Percentiles rank a stretch among this genome's conserved stretches.
Conservation (phyloP, 371 early-diverging fungal species). For the Sporodiniella umbellata region DNA sequence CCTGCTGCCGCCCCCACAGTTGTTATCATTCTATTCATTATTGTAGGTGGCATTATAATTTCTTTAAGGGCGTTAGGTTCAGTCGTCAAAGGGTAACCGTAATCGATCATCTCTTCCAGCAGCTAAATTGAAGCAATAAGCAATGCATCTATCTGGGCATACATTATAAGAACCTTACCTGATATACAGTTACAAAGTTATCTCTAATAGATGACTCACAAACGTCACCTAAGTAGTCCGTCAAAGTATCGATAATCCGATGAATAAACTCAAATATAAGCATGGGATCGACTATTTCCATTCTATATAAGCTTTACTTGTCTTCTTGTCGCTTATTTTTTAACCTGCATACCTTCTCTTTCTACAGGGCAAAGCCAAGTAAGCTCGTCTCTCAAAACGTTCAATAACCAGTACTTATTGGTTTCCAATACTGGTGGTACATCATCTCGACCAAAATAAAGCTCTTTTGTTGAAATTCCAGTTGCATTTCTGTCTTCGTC, state of each 20-base stretch:
- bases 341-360: constrained; percentile 60
- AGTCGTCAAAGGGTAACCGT: constrained; percentile 85
- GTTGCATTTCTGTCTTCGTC: constrained; percentile 11
- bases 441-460: constrained; percentile 55
- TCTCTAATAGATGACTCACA: constrained; percentile 84
- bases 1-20: constrained; percentile 73
- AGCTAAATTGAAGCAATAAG: constrained; percentile 53
- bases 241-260: constrained; percentile 73
- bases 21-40: constrained; percentile 80
- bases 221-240: constrained; percentile 79
- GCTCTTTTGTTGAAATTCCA: constrained; percentile 31
- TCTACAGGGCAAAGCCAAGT: constrained; percentile 72
- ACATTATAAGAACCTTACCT: constrained; percentile 49
- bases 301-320: not conserved
- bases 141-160: too few species aligned
- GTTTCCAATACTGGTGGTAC: constrained; percentile 66
- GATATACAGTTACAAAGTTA: constrained; percentile 90
- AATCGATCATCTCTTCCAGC: constrained; percentile 91
- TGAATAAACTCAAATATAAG: constrained; percentile 85
- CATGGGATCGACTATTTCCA: constrained; percentile 72
- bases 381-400: constrained; percentile 65
- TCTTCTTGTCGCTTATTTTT: not conserved
- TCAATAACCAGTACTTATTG: constrained; percentile 65
- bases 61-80: constrained; percentile 84
- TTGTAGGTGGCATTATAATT: constrained; percentile 84